Conservation (phyloP, 2,329 filamentous ascomycete genomes). For the Neofusicoccum sp. region DNA sequence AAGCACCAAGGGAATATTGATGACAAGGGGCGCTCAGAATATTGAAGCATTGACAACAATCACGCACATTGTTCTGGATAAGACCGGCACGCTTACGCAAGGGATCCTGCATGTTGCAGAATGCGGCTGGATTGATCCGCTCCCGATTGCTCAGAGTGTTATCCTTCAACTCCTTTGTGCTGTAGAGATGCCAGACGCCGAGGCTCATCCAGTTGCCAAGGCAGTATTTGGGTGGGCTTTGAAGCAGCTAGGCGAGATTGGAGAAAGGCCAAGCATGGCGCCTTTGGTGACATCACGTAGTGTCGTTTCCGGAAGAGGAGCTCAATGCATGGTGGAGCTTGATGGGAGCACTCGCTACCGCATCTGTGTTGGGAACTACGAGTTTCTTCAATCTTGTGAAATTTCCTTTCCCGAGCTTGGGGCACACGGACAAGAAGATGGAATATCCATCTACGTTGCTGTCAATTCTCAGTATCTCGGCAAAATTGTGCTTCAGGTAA, state of each 20-base stretch:
- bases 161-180: background rate
- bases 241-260: background rate
- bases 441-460: background rate
- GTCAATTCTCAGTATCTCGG: background rate
- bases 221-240: background rate
- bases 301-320: background rate
- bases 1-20: constrained; percentile 23
- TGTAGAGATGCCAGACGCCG: background rate
- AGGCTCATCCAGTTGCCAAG: background rate
- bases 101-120: constrained; percentile 21
- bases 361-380: background rate
- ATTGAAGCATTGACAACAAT: constrained; percentile 20
- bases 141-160: background rate
- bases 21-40: constrained; percentile 23
- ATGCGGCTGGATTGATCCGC: background rate
- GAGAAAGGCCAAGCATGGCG: background rate
- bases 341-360: background rate
- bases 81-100: constrained; percentile 26
- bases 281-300: background rate
- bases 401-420: background rate
- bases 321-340: background rate
- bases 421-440: background rate
- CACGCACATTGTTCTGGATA: constrained; percentile 27
- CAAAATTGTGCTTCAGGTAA: background rate
- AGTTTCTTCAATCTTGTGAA: background rate